phyloP scores from a whole-genome alignment of 306 rosid genomes.

The Rosa lucieae region DNA sequence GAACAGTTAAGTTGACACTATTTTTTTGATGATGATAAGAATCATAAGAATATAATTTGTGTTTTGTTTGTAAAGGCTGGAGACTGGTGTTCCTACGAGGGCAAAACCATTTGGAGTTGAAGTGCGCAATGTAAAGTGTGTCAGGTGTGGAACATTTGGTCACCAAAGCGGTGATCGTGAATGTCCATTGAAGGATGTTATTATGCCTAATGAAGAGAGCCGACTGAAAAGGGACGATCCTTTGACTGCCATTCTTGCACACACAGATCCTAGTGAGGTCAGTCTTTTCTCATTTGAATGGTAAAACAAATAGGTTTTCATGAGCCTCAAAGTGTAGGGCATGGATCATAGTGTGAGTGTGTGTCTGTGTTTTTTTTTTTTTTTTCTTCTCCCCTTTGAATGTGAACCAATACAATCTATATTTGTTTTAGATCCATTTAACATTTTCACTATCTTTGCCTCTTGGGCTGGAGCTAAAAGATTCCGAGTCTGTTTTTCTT shows the following conservation, averaged over 20 bases:
- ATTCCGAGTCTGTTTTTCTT: neutral
- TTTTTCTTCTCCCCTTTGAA: neutral
- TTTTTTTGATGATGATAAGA: neutral
- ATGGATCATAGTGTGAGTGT: neutral
- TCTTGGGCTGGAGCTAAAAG: neutral
- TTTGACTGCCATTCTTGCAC: slow-evolving; percentile 84
- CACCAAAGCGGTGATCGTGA: slow-evolving; percentile 99
- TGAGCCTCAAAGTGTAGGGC: neutral
- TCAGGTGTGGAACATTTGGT: slow-evolving; percentile 83
- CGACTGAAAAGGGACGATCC: slow-evolving; percentile 96
- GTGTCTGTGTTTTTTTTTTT: neutral
- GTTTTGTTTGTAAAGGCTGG: slow-evolving; percentile 52
- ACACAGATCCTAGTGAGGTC: slow-evolving; percentile 76
- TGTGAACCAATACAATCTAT: neutral
- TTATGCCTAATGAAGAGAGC: slow-evolving; percentile 89
- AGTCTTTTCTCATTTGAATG: slow-evolving; percentile 20
- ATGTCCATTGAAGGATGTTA: slow-evolving; percentile 86
- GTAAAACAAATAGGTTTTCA: neutral
- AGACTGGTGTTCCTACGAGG: slow-evolving; percentile 81
- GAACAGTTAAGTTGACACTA: neutral
- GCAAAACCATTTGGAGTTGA: slow-evolving; percentile 93
- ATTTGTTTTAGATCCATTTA: neutral
- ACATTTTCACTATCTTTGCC: neutral
- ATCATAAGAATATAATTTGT: neutral
- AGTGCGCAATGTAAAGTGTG: slow-evolving; percentile 90